A percentile compares a stretch with the other conserved stretches of the same genome.
These are phyloP conservation scores for Cercospora beticola DNA, from an alignment of 2,329 filamentous ascomycete species.

Conservation along the genomic window DNA sequence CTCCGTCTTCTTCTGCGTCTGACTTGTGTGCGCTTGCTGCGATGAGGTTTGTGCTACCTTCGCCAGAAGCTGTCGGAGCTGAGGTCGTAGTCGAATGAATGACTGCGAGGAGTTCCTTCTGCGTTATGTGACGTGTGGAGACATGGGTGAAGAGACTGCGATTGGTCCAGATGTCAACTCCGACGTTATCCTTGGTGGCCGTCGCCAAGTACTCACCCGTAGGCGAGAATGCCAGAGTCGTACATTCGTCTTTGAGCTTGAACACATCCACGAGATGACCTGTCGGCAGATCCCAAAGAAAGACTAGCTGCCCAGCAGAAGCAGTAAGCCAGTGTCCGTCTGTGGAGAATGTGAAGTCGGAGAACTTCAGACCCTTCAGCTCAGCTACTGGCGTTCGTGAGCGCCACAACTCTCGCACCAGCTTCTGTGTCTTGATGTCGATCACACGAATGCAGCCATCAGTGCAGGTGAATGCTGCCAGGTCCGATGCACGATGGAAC, in stretches of 20 bases:
- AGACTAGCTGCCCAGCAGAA: conserved; percentile 74
- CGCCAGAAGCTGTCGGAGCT: conserved; percentile 73
- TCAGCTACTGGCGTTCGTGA: conserved; percentile 45
- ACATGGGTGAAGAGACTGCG: conserved; percentile 86
- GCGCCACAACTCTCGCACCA: conserved; percentile 90
- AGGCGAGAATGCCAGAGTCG: conserved; percentile 78
- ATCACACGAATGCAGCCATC: conserved; percentile 85
- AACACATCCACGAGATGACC: conserved; percentile 94
- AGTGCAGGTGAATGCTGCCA: conserved; percentile 85
- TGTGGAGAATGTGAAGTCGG: conserved; percentile 68
- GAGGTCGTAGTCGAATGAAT: conserved; percentile 33
- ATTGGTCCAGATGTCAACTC: conserved; percentile 96
- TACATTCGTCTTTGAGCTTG: conserved; percentile 74
- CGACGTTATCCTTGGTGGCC: conserved; percentile 75
- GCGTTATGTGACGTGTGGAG: conserved; percentile 78
- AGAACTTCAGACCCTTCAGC: conserved; percentile 27
- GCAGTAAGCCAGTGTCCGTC: conserved; percentile 94
- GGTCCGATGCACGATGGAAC: conserved; percentile 78
- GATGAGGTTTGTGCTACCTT: conserved; percentile 69
- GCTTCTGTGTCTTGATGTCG: conserved; percentile 84
- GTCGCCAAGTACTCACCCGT: conserved; percentile 95
- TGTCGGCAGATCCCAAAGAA: conserved; percentile 94
- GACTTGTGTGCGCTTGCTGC: conserved; percentile 44
- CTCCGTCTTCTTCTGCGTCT: conserved; percentile 65
- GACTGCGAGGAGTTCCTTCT: conserved; percentile 67